These are phyloP conservation scores for Trichomonas gallinae DNA, from an alignment of 208 protist species.

Conservation along the genomic window DNA sequence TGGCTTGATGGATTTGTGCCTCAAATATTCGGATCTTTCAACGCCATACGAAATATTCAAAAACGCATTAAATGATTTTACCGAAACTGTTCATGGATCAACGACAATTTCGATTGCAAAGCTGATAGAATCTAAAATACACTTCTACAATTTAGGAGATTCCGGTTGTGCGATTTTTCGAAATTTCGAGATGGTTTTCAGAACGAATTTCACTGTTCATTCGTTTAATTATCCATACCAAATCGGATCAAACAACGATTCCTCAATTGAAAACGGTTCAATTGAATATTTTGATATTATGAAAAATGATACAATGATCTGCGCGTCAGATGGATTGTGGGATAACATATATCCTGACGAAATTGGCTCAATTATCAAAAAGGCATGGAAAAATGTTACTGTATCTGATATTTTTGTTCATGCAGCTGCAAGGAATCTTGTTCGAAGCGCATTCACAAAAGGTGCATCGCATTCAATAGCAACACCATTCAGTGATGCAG, in stretches of 20 bases:
- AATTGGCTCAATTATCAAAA: neutral
- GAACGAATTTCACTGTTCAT: neutral
- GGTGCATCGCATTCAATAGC: neutral
- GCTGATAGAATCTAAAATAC: neutral
- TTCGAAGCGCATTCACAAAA: neutral
- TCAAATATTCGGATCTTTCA: neutral
- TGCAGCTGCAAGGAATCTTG: neutral
- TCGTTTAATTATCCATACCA: neutral
- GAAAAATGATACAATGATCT: neutral
- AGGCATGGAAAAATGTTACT: neutral
- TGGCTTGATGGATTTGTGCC: neutral
- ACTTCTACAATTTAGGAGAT: neutral
- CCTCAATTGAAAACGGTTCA: neutral
- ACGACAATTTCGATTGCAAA: neutral
- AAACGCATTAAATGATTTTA: neutral
- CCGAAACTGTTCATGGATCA: neutral
- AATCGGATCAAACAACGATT: neutral
- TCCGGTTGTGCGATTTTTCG: neutral
- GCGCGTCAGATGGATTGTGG: neutral
- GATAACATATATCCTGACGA: neutral
- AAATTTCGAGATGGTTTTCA: neutral
- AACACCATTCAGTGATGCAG: neutral
- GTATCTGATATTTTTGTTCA: neutral
- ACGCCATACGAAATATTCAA: neutral
- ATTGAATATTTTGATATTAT: neutral